Percentiles rank a stretch among this genome's conserved stretches.
phyloP scores from a whole-genome alignment of 2,329 filamentous ascomycete species.

The Aspergillus candidus region DNA sequence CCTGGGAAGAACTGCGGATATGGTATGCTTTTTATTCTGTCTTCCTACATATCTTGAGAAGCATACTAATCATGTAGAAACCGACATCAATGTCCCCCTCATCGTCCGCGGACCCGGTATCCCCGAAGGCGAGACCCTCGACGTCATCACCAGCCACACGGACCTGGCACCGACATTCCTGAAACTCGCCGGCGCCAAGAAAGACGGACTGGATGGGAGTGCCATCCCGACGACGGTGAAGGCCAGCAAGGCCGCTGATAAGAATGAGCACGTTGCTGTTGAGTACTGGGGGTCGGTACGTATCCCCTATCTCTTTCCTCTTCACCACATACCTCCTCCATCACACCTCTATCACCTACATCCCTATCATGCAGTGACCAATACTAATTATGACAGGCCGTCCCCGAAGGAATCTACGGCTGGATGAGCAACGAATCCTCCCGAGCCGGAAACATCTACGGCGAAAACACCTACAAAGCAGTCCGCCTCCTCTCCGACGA shows the following conservation, averaged over 20 bases:
- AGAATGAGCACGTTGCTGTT: constrained; percentile 51
- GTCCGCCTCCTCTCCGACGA: constrained; percentile 48
- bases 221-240: constrained; percentile 41
- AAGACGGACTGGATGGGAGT: constrained; percentile 51
- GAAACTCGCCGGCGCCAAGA: constrained; percentile 30
- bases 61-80: constrained; percentile 14
- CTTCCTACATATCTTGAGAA: too few relatives aligned
- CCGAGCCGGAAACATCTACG: constrained; percentile 13
- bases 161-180: constrained; percentile 60
- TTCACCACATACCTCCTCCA: too few relatives aligned
- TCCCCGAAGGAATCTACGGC: constrained; percentile 25
- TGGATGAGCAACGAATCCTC: constrained; percentile 16
- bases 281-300: constrained; percentile 50
- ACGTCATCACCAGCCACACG: constrained; percentile 55
- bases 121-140: constrained; percentile 32
- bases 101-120: constrained; percentile 55
- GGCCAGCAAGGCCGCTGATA: constrained; percentile 17
- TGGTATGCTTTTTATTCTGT: constrained; percentile 32
- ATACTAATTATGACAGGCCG: constrained; percentile 9
- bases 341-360: too few relatives aligned
- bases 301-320: not conserved
- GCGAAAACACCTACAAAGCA: constrained; percentile 57
- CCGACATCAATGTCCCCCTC: constrained; percentile 53
- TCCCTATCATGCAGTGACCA: too few relatives aligned
- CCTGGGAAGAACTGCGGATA: constrained; percentile 54